Percentiles rank a stretch among this genome's conserved stretches.
Evolutionary conservation across 371 early-diverging fungal species (phyloP).

Genomic region (Rhizopus arrhizus): DNA sequence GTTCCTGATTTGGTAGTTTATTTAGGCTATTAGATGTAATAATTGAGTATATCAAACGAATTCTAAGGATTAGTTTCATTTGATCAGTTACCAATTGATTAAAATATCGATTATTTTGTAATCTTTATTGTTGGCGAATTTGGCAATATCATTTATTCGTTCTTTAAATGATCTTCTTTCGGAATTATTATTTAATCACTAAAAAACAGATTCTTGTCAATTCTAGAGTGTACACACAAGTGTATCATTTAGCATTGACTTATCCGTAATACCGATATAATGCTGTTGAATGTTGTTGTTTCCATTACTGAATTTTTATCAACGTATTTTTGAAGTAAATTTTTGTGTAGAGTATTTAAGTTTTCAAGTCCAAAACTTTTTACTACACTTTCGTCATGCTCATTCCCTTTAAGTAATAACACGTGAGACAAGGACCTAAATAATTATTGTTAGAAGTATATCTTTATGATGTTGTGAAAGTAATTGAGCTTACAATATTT

Average conservation of each 20-base stretch:
- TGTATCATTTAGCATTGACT: slow-evolving; percentile 9
- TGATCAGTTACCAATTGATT: slow-evolving; percentile 23
- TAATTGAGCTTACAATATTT: slow-evolving; percentile 12
- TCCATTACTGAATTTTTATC: slow-evolving; percentile 8
- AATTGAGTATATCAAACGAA: slow-evolving; percentile 17
- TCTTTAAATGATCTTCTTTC: slow-evolving; percentile 16
- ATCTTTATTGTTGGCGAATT: slow-evolving; percentile 15
- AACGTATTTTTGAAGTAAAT: slow-evolving; percentile 5
- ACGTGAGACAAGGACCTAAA: slow-evolving; percentile 14
- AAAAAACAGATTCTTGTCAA: slow-evolving; percentile 17
- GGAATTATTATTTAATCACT: slow-evolving; percentile 10
- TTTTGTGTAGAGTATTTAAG: slow-evolving; percentile 13
- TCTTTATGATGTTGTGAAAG: slow-evolving; percentile 8
- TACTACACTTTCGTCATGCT: too few species aligned
- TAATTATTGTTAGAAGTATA: slow-evolving; percentile 13
- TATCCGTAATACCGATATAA: slow-evolving; percentile 3
- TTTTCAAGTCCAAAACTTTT: too few species aligned
- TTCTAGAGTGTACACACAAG: slow-evolving; percentile 11
- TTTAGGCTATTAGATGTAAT: slow-evolving; percentile 22
- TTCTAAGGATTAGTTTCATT: slow-evolving; percentile 18
- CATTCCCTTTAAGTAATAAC: slow-evolving; percentile 14
- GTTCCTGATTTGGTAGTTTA: slow-evolving; percentile 16
- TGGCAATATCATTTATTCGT: slow-evolving; percentile 15
- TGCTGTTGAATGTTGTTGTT: slow-evolving; percentile 5
- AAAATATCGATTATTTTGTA: slow-evolving; percentile 16